Evolutionary conservation across 2,329 filamentous ascomycete genomes (phyloP), one percentile per base, ranked within the genome.

Genomic region (Fusarium illudens): DNA sequence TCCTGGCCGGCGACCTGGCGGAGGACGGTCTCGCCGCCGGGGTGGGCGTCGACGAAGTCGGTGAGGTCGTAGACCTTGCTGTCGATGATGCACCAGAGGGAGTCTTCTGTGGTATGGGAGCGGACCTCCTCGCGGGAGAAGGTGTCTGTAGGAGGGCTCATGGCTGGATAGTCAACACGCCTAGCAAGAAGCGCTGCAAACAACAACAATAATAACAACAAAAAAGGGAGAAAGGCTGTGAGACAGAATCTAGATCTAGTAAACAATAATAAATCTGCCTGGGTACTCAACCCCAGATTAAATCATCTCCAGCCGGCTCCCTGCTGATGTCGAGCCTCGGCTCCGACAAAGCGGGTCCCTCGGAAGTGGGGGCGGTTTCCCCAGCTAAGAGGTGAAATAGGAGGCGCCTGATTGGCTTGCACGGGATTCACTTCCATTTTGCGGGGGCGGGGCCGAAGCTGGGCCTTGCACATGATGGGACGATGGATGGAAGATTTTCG

Each of bases 21-120:
- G 34, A 96, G 87, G 22, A 96, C 93, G 42, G 91, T 89, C 73
- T 90, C 89, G 73, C 93, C 93, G 71, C 93, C 93, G 1, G 93
- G 93, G 75, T 97, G 93, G 20, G 91, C 92, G 76, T 96, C 92
- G 71, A 93, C 79, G 78, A 96, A 97, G 70, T 96, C 92, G 64
- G 90, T 90, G 12, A 94, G 86, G 80, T 97, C 92, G 83, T 96
- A 97, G 75, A 96, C 92, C 74, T 90, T 91, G 80, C 91, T 89
- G 83, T 97, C 93, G 79, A 97, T 89, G 75, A 97, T 90, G 80
- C 92, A 91, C 90, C 92, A 94, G 60, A 93, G 82, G 67, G 90
- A 90, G 68, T 94, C 90, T 50, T 91, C 89, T 59, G 86, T 88
- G 78, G 90, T 93, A 82, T 95, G 90, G 78, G 90, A 87, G 66